Conservation (phyloP, 768 basidiomycete species). For the Psilocybe sp. region DNA sequence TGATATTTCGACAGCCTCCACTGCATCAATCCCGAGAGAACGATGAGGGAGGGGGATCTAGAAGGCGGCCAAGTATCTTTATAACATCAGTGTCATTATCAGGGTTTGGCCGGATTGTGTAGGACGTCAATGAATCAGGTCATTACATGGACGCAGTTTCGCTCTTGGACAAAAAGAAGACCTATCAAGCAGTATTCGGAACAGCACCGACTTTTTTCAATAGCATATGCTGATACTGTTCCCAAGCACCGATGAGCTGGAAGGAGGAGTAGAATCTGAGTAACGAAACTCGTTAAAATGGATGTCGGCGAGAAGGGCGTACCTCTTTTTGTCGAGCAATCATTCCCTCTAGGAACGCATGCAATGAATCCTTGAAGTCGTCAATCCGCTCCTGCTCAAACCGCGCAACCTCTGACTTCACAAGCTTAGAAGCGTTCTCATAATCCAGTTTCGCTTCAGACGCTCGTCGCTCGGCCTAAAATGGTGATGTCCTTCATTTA, state of each 20-base stretch:
- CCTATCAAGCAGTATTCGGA: too few relatives aligned
- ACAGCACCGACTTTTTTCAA: conserved; percentile 43
- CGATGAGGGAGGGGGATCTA: conserved; percentile 6
- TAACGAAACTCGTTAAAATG: background rate
- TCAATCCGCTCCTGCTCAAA: conserved; percentile 93
- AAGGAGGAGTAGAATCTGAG: conserved; percentile 1
- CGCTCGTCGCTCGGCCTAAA: conserved; percentile 80
- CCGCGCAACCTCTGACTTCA: conserved; percentile 85
- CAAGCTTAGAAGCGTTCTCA: conserved; percentile 81
- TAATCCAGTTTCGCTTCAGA: conserved; percentile 86
- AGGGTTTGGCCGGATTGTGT: conserved; percentile 8
- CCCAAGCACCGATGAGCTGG: conserved; percentile 77
- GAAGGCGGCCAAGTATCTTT: conserved; percentile 40
- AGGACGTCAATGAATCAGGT: too few relatives aligned
- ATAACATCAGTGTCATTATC: conserved; percentile 52
- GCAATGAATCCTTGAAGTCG: conserved; percentile 85
- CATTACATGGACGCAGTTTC: too few relatives aligned
- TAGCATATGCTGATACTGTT: conserved; percentile 73
- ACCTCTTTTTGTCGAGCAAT: conserved; percentile 81
- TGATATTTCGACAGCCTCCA: conserved; percentile 40
- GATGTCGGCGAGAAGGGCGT: conserved; percentile 13
- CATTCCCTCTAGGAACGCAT: conserved; percentile 85
- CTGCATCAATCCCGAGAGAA: conserved; percentile 9
- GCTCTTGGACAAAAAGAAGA: too few relatives aligned
- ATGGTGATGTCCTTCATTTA: background rate